Base-by-base conservation (phyloP, 805 yeast species). In the Pichia nakasei region DNA sequence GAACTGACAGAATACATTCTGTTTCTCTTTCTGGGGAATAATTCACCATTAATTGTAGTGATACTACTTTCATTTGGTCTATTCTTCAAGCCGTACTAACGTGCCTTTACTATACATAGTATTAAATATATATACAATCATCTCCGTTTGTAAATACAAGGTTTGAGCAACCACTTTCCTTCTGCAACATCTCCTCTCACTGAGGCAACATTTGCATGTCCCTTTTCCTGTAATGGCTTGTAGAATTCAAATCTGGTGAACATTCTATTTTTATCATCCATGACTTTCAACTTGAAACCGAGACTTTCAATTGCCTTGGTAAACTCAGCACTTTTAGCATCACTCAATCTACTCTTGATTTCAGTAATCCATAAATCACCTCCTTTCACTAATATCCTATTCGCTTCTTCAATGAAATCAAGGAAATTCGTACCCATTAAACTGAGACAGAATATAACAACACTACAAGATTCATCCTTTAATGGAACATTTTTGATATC, bases 351-450 rank as follows among this genome's bases (percentile, higher is more conserved):
- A 1, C 96, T 86, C 64, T 91, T 91, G 65, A 93, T 93, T 60
- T 93, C 99, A 2, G 97, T 93, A 38, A 93, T 87, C 98, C 98
- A 93, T 38, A 93, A 66, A 60, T 91, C 96, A 22, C 99, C 97
- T 48, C 87, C 73, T 36, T 96, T 96, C 9, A 87, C 81, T 42
- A 93, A 68, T 17, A 93, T 70, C 56, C 99, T 72, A 57, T 84
- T 73, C 0, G 96, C 97, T 60, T 93, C 99, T 46, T 80, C 72
- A 42, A 93, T 77, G 58, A 93, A 93, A 59, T 93, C 97, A 48
- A 89, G 67, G 59, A 91, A 88, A 59, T 93, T 93, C 4, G 97
- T 91, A 4, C 99, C 98, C 99, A 93, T 93, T 47, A 93, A 69
- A 0, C 97, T 93, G 40, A 93, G 70, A 63, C 98, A 93, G 63